Evolutionary conservation across 2,329 filamentous ascomycete genomes (phyloP), one percentile per base, ranked within the genome.

Genomic region (Microdochium bolleyi): DNA sequence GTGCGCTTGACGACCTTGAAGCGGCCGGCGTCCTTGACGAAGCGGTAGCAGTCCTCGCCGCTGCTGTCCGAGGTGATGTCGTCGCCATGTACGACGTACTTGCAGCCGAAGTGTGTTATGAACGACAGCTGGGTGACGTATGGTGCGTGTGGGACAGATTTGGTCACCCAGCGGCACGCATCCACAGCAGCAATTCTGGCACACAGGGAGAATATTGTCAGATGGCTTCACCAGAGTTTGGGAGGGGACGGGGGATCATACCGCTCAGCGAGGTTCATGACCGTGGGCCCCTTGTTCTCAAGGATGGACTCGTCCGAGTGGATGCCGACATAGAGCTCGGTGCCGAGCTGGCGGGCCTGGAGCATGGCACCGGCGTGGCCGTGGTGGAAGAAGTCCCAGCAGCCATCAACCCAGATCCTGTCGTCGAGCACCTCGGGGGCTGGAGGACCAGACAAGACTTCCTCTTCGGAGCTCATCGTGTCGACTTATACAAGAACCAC

Each of bases 321-420:
- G 51, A 99, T 87, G 55, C 94, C 94, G 34, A 96, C 91, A 59
- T 89, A 85, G 49, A 99, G 83, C 73, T 95, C 89, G 58, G 82
- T 83, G 60, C 94, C 94, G 21, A 97, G 81, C 69, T 91, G 91
- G 58, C 94, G 88, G 50, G 94, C 94, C 72, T 99, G 94, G 49
- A 99, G 83, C 79, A 97, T 95, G 58, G 94, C 94, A 55, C 94
- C 94, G 4, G 94, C 94, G 75, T 99, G 94, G 63, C 94, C 94
- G 69, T 97, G 94, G 70, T 99, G 94, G 73, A 92, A 95, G 73
- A 99, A 99, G 75, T 99, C 94, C 74, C 96, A 99, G 78, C 94
- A 99, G 57, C 94, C 94, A 69, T 99, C 94, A 24, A 99, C 88
- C 95, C 95, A 99, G 64, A 99, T 89, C 60, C 92, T 85, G 62